Evolutionary conservation across 139 green algal species (phyloP).

Genomic region (Chlamydomonas applanata): DNA sequence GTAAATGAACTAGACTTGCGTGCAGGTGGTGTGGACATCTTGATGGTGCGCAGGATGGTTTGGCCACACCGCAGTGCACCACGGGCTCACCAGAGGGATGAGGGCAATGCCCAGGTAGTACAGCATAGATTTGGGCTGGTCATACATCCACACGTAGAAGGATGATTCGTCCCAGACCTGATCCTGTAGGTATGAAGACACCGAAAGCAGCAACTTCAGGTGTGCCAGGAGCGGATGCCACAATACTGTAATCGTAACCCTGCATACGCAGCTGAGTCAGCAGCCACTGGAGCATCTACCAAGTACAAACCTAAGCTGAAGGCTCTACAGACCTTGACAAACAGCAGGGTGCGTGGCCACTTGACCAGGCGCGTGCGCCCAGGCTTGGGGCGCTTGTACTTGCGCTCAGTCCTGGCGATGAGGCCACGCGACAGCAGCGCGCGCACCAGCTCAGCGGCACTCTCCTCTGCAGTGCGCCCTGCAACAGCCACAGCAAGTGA

Average conservation of each 20-base stretch:
- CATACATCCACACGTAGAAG: conserved; percentile 78
- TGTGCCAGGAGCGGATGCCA: too few species aligned
- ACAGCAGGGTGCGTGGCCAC: conserved; percentile 37
- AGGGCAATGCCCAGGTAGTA: conserved; percentile 45
- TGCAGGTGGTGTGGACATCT: too few species aligned
- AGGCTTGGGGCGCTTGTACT: conserved; percentile 48
- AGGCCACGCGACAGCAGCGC: conserved; percentile 22
- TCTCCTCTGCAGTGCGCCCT: conserved; percentile 28
- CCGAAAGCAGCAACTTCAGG: too few species aligned
- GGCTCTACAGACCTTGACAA: conserved; percentile 24
- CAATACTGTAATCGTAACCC: too few species aligned
- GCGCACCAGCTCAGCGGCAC: conserved; percentile 29
- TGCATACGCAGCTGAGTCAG: too few species aligned
- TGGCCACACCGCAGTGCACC: too few species aligned
- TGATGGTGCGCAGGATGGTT: too few species aligned
- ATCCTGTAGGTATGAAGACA: conserved; percentile 14
- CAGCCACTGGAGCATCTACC: too few species aligned
- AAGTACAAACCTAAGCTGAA: too few species aligned
- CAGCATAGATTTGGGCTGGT: conserved; percentile 58
- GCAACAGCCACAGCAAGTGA: neutral
- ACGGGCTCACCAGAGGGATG: conserved; percentile 23
- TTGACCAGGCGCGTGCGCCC: conserved; percentile 43
- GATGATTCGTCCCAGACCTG: conserved; percentile 56
- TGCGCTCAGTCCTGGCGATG: conserved; percentile 35
- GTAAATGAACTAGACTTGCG: too few species aligned